Evolutionary conservation across 179 eudicot genomes (phyloP), one percentile per base, ranked within the genome.

Genomic region (Beta lomatogona): DNA sequence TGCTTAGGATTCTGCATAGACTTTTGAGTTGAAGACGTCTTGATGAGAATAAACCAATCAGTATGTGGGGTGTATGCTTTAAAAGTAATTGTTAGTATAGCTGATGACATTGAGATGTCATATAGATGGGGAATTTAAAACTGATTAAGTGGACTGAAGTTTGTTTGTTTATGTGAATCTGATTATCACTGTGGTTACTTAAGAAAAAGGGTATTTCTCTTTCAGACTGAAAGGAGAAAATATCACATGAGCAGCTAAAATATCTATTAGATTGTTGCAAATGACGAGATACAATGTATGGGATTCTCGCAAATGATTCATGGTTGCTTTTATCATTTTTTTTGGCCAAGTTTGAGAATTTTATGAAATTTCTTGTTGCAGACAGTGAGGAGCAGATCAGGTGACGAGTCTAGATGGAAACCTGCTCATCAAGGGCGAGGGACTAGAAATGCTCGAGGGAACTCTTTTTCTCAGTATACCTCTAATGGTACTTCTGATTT

Each of bases 341-440:
- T 15, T 6, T 48, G 16, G 44, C 36, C 50, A 61, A 73, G 54
- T 13, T 53, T 66, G 44, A 21, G 8, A 31, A 10, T 73, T 6
- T 65, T 41, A 9, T 52, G 25, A 10, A 79, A 71, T 69, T 1
- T 52, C 25, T 36, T 44, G 77, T 71, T 64, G 73, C 90, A 88
- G 90, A 81, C 9, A 79, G 76, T 83, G 80, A 88, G 83, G 71
- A 75, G 79, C 61, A 80, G 83, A 75, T 69, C 79, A 76, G 78
- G 64, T 44, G 88, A 86, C 80, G 88, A 84, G 64, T 76, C 72
- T 79, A 82, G 86, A 79, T 82, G 88, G 82, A 84, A 78, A 75
- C 71, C 73, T 73, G 83, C 81, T 70, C 82, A 80, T 75, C 87
- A 86, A 77, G 86, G 78, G 61, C 82, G 84, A 76, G 88, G 88